phyloP scores from a whole-genome alignment of 2,329 filamentous ascomycete genomes.

The Scopulariopsis brevicaulis region DNA sequence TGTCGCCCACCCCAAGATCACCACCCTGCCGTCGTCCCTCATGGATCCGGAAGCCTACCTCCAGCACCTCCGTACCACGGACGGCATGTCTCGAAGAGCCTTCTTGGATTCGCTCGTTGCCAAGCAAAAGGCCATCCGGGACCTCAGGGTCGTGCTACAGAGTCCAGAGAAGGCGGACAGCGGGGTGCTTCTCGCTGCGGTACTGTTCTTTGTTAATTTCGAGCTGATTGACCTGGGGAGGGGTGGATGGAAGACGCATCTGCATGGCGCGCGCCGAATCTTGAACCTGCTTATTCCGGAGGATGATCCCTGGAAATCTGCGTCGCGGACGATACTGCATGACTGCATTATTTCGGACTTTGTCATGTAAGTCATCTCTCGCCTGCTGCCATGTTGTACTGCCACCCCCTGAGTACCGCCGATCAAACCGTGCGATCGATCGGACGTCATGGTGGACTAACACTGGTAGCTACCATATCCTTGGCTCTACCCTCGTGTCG shows the following conservation, averaged over 20 bases:
- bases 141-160: slow-evolving; percentile 26
- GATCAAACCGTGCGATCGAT: not conserved
- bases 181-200: slow-evolving; percentile 33
- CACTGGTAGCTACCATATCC: slow-evolving; percentile 24
- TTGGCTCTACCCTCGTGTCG: slow-evolving; percentile 24
- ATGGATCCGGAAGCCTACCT: slow-evolving; percentile 23
- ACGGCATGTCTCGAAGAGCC: slow-evolving; percentile 24
- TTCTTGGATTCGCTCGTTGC: slow-evolving; percentile 34
- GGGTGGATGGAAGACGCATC: slow-evolving; percentile 31
- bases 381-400: not conserved
- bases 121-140: slow-evolving; percentile 33
- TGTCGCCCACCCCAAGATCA: slow-evolving; percentile 21
- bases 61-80: slow-evolving; percentile 21
- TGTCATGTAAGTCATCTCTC: slow-evolving; percentile 26
- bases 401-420: not conserved
- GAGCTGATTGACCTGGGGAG: slow-evolving; percentile 36
- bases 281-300: slow-evolving; percentile 22
- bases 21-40: slow-evolving; percentile 11
- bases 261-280: slow-evolving; percentile 31
- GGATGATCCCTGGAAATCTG: slow-evolving; percentile 12
- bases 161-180: slow-evolving; percentile 26
- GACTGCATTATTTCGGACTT: slow-evolving; percentile 37
- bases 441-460: not conserved
- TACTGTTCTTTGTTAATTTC: slow-evolving; percentile 40
- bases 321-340: slow-evolving; percentile 15